Conservation (phyloP, 2,329 filamentous ascomycete genomes). For the Blastomyces gilchristii region DNA sequence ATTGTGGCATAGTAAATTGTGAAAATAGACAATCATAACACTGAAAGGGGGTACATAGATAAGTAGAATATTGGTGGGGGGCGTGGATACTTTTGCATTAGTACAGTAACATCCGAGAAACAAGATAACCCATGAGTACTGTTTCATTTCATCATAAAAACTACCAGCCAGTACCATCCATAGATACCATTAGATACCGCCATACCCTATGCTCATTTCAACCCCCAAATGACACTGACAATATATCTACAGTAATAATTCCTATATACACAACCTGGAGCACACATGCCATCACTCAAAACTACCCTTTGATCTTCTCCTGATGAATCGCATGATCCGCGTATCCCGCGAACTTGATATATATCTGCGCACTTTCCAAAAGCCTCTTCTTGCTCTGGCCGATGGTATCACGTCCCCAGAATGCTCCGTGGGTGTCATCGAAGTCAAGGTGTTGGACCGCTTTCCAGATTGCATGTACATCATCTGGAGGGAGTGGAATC, state of each 20-base stretch:
- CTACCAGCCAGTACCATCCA: background rate
- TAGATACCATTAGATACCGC: background rate
- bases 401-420: conserved; percentile 53
- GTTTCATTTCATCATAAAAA: background rate
- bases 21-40: too few species aligned
- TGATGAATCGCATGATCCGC: conserved; percentile 24
- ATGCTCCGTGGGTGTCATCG: conserved; percentile 56
- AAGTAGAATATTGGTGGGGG: too few species aligned
- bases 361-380: conserved; percentile 67
- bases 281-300: background rate
- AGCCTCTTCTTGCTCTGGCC: conserved; percentile 53
- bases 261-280: background rate
- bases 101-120: background rate
- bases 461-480: conserved; percentile 60
- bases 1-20: too few species aligned
- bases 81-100: too few species aligned
- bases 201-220: background rate
- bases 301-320: conserved; percentile 14
- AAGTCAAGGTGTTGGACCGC: conserved; percentile 54
- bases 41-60: too few species aligned
- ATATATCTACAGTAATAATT: background rate
- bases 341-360: conserved; percentile 41
- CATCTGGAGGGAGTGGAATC: conserved; percentile 58
- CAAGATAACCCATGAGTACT: background rate
- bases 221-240: background rate